These are phyloP conservation scores for Xylaria sp. DNA, from an alignment of 495 filamentous ascomycete genomes.

Conservation along the genomic window DNA sequence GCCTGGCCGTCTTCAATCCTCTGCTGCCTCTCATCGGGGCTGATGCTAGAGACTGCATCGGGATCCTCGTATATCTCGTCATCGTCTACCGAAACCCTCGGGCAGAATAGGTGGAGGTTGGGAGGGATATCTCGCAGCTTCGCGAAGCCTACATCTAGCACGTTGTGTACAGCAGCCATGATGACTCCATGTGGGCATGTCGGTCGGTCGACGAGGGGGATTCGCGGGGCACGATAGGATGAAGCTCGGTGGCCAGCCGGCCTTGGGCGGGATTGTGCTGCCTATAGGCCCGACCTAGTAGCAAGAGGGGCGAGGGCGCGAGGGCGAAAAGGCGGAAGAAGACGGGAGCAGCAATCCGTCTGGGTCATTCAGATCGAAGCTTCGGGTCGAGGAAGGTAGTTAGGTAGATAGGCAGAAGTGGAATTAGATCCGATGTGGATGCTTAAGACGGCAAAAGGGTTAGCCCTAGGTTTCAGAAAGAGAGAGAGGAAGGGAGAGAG, in stretches of 20 bases:
- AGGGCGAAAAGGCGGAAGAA: background rate
- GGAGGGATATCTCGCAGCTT: slow-evolving; percentile 51
- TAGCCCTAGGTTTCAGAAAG: background rate
- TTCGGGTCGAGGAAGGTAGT: background rate
- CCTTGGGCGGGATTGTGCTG: background rate
- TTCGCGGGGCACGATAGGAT: background rate
- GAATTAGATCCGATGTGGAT: background rate
- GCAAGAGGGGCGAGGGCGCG: background rate
- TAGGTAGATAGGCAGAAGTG: background rate
- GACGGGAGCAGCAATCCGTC: background rate
- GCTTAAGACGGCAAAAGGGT: background rate
- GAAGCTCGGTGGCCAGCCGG: background rate
- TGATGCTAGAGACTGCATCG: slow-evolving; percentile 45
- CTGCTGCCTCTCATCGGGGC: slow-evolving; percentile 47
- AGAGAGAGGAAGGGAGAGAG: too few species aligned
- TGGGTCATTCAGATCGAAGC: background rate
- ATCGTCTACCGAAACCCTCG: slow-evolving; percentile 51
- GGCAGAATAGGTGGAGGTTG: slow-evolving; percentile 51
- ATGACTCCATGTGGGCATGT: slow-evolving; percentile 33
- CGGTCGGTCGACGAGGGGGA: slow-evolving; percentile 16
- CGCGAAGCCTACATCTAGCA: slow-evolving; percentile 35
- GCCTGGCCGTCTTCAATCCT: slow-evolving; percentile 55
- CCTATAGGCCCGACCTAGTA: background rate
- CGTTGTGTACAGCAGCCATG: slow-evolving; percentile 31
- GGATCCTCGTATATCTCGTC: slow-evolving; percentile 61